Conservation (phyloP, 2,329 filamentous ascomycete genomes). For the Monilinia aucupariae region DNA sequence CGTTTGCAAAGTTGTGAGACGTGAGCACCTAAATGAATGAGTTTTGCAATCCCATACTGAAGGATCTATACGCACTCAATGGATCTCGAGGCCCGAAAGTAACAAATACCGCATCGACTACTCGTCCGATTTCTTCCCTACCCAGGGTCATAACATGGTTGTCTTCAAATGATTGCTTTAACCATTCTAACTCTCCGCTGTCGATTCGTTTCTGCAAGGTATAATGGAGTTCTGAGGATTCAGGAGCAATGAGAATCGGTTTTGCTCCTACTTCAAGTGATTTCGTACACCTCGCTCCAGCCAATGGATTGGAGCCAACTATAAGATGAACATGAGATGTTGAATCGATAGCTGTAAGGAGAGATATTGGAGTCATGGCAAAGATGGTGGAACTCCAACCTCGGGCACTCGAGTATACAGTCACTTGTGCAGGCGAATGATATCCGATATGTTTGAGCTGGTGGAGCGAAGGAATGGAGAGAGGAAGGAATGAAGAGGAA, state of each 20-base stretch:
- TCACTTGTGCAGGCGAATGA: too few species aligned
- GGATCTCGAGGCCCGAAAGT: constrained; percentile 52
- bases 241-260: constrained; percentile 72
- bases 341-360: constrained; percentile 70
- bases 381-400: neutral
- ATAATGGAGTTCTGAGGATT: constrained; percentile 53
- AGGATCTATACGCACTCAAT: constrained; percentile 31
- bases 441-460: too few species aligned
- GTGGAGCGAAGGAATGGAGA: too few species aligned
- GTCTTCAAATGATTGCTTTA: constrained; percentile 61
- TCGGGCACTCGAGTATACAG: too few species aligned
- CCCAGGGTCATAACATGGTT: constrained; percentile 69
- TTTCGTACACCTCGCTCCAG: constrained; percentile 74
- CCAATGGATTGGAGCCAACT: constrained; percentile 79
- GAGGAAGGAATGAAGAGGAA: neutral
- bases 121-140: constrained; percentile 66
- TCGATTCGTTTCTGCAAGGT: constrained; percentile 59
- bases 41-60: neutral
- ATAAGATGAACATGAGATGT: constrained; percentile 73
- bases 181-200: constrained; percentile 60
- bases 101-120: constrained; percentile 91
- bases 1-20: constrained; percentile 72
- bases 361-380: constrained; percentile 37
- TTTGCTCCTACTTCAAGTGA: constrained; percentile 76
- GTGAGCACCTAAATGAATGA: constrained; percentile 46